Conservation (phyloP, 164 flowering plant genomes). For the Akebia trifoliata region DNA sequence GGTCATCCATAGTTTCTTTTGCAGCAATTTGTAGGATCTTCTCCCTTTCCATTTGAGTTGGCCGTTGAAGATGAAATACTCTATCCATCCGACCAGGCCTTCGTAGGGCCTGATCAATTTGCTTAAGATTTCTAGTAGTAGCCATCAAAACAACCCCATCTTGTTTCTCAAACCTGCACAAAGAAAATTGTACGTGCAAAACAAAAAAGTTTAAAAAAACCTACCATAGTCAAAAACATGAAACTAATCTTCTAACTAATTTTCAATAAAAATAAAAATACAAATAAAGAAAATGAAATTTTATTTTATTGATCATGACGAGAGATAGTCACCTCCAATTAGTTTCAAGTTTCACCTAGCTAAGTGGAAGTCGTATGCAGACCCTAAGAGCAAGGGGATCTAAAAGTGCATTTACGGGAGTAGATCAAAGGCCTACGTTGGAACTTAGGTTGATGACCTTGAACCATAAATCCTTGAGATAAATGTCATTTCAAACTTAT, state of each 20-base stretch:
- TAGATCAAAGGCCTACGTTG: no score
- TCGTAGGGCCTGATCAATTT: slow-evolving; percentile 81
- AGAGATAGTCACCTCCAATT: not conserved
- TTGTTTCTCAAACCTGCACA: slow-evolving; percentile 89
- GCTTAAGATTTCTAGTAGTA: slow-evolving; percentile 73
- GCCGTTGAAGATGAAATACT: slow-evolving; percentile 80
- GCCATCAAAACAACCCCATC: slow-evolving; percentile 99
- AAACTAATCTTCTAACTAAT: not conserved
- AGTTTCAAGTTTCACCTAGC: no score
- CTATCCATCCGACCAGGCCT: slow-evolving; percentile 99
- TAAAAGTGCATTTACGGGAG: no score
- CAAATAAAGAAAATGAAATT: not conserved
- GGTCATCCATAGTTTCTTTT: slow-evolving; percentile 81
- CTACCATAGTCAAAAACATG: not conserved
- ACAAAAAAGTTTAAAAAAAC: not conserved
- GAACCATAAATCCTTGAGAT: no score
- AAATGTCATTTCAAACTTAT: no score
- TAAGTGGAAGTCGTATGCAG: no score
- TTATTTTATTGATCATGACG: not conserved
- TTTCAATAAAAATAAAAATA: slow-evolving; percentile 26
- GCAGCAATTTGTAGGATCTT: slow-evolving; percentile 67
- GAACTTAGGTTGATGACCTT: no score
- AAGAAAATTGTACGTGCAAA: not conserved
- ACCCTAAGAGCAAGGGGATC: no score
- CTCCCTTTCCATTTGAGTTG: slow-evolving; percentile 82